These are phyloP conservation scores for Geotrichum reessii DNA, from an alignment of 1,139 yeast genomes.

Conservation along the genomic window DNA sequence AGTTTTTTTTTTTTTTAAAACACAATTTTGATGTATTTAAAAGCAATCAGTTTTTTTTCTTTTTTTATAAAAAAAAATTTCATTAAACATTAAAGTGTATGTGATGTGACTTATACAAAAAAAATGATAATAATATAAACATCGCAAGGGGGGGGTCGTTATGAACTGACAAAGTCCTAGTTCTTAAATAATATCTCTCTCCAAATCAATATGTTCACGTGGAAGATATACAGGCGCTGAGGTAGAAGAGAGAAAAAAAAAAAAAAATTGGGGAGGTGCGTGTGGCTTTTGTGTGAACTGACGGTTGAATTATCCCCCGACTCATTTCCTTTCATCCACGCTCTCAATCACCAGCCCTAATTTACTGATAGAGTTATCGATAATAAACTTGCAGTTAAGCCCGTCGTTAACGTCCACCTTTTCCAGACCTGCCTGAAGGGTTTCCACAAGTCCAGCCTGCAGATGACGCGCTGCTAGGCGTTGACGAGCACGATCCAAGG, in stretches of 20 bases:
- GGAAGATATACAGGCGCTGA: neutral
- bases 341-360: neutral
- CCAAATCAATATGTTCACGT: neutral
- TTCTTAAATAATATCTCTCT: neutral
- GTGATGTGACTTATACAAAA: neutral
- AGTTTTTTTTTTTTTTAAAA: too few species aligned
- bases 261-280: neutral
- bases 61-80: neutral
- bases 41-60: neutral
- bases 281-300: too few species aligned
- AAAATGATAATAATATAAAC: too few species aligned
- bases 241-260: neutral
- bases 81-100: neutral
- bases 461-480: constrained; percentile 71
- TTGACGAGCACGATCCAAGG: constrained; percentile 42
- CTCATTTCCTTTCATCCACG: neutral
- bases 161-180: neutral
- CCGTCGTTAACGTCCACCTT: constrained; percentile 67
- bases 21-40: neutral
- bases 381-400: constrained; percentile 57
- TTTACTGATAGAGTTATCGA: constrained; percentile 37
- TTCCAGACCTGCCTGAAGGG: constrained; percentile 53
- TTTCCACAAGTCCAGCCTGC: constrained; percentile 55
- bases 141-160: neutral
- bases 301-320: neutral